Base-by-base conservation (phyloP, 306 rosid species). In the Aeschynomene evenia region DNA sequence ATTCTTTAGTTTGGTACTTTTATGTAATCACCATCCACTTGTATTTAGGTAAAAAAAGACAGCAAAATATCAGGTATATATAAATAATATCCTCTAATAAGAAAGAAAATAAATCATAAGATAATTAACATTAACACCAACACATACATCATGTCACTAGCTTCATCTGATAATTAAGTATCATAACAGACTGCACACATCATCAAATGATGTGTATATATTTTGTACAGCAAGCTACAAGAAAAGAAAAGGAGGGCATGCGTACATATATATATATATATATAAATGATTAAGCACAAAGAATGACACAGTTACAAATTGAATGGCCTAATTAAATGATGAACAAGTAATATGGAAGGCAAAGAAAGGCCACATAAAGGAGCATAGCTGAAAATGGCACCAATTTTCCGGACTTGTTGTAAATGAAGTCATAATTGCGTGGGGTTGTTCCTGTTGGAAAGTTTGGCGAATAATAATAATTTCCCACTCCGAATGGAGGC, bases 371-470 rank as follows among this genome's bases (percentile, higher is more conserved):
- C 59, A 49, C 6, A 42, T 33, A 48, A 24, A 77, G 8, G 31
- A 51, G 19, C 20, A 34, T 12, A 4, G 14, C 53, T 22, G 63
- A 50, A 31, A 59, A n/a, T 9, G 68, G 71, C 66, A 49, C 53
- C 31, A 65, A 7, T 52, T 19, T 82, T 43, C 51, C 66, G 14
- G 68, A 77, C 6, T 16, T 12, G 54, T 26, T 63, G 3, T 52
- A 28, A n/a, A n/a, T n/a, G n/a, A n/a, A n/a, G 23, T 14, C 36
- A 11, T 78, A 2, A 29, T 66, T n/a, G n/a, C n/a, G 0, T 0
- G 66, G 69, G 1, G 68, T 73, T 69, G 68, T 73, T 69, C 74
- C 77, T 0, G 80, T 71, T 20, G 79, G 74, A 24, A 12, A 63
- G 42, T 70, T 69, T 26, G 21, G 69, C 6, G 69, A 42, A 6